Percentiles rank a stretch among this genome's conserved stretches.
Conservation (phyloP, 1,284 basidiomycete species). For the Chiua sp. region DNA sequence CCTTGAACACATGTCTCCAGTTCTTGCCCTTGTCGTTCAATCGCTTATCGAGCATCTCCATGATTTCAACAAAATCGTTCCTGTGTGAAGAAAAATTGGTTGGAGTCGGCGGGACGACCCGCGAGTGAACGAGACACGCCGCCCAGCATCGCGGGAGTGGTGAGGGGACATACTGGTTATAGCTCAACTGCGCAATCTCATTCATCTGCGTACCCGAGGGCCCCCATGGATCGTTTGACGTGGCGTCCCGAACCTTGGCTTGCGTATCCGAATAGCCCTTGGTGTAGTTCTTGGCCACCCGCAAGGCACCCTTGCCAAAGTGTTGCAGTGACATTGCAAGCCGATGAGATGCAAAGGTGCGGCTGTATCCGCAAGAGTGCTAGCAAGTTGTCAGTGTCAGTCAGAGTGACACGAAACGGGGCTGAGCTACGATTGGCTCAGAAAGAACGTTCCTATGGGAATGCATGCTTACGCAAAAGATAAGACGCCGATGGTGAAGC, state of each 20-base stretch:
- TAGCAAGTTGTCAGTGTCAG: constrained; percentile 1
- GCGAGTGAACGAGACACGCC: not conserved
- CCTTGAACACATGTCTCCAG: constrained; percentile 99
- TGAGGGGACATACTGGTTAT: constrained; percentile 80
- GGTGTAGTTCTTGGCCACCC: constrained; percentile 94
- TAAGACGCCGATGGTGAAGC: constrained; percentile 75
- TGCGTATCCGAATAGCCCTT: constrained; percentile 95
- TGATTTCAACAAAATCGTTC: constrained; percentile 98
- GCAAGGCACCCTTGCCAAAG: constrained; percentile 80
- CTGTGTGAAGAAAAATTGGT: constrained; percentile 46
- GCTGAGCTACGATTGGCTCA: constrained; percentile 8
- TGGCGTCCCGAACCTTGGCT: constrained; percentile 96
- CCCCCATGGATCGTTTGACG: constrained; percentile 99
- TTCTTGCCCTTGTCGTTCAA: constrained; percentile 99
- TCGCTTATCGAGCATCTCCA: constrained; percentile 99
- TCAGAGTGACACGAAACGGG: no score
- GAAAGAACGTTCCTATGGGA: not conserved
- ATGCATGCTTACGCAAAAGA: not conserved
- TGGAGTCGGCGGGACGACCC: not conserved
- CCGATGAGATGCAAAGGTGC: constrained; percentile 2
- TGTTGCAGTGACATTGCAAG: constrained; percentile 56
- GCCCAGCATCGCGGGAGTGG: not conserved
- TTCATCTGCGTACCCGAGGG: constrained; percentile 99
- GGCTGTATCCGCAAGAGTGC: constrained; percentile 5
- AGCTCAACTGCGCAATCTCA: constrained; percentile 97